Evolutionary conservation across 331 rosid species (phyloP).

Genomic region (Rosa hybrid): DNA sequence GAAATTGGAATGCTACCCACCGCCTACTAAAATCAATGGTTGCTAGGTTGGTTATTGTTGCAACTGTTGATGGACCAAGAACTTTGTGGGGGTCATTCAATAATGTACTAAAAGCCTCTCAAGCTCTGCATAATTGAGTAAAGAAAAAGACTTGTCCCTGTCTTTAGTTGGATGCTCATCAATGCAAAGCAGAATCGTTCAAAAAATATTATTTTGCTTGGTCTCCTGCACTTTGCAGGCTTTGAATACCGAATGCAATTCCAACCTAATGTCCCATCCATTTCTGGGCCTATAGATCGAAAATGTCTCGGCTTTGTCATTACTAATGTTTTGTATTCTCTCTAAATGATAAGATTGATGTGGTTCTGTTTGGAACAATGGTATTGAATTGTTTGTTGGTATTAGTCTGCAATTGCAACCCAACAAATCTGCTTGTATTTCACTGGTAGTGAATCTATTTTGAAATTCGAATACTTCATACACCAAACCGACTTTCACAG

Average conservation of each 20-base stretch:
- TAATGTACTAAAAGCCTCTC: background rate
- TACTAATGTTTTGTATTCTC: background rate
- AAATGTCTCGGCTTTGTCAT: background rate
- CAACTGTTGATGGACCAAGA: slow-evolving; percentile 1
- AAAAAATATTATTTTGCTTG: background rate
- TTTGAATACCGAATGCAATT: background rate
- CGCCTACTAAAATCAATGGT: background rate
- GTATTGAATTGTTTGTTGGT: background rate
- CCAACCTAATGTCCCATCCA: background rate
- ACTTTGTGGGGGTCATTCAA: slow-evolving; percentile 3
- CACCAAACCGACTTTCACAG: slow-evolving; percentile 29
- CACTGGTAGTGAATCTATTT: background rate
- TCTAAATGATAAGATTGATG: background rate
- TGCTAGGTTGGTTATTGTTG: background rate
- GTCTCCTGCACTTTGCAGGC: background rate
- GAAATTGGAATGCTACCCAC: background rate
- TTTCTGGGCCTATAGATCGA: background rate
- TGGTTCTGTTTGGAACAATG: background rate
- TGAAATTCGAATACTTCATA: background rate
- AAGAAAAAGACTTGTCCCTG: background rate
- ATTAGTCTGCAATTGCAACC: background rate
- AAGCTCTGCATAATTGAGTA: slow-evolving; percentile 3
- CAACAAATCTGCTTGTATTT: background rate
- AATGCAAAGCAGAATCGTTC: background rate
- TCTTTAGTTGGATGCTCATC: slow-evolving; percentile 12